Evolutionary conservation across 1,139 yeast genomes (phyloP).

Genomic region (Blastobotrys indianensis): DNA sequence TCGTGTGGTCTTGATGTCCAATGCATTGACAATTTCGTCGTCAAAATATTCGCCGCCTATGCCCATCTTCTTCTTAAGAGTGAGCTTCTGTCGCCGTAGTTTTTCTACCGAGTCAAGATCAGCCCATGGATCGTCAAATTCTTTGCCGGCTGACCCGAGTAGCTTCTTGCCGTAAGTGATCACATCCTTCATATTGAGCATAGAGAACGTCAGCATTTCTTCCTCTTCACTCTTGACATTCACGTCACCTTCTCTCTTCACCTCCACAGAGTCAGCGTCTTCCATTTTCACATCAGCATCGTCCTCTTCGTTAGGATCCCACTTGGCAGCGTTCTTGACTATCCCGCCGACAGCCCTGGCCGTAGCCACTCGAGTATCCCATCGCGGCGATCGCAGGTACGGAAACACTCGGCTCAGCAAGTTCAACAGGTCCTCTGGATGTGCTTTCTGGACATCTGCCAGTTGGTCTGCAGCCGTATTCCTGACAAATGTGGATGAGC

Average conservation of each 20-base stretch:
- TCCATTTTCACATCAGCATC: constrained; percentile 16
- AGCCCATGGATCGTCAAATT: constrained; percentile 36
- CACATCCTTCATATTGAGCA: constrained; percentile 60
- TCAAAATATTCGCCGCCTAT: constrained; percentile 40
- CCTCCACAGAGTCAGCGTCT: constrained; percentile 6
- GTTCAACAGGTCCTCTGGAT: constrained; percentile 86
- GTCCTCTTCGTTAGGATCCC: constrained; percentile 68
- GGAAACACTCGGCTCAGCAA: constrained; percentile 88
- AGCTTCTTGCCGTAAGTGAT: constrained; percentile 65
- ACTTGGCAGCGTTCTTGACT: constrained; percentile 64
- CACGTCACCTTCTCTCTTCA: constrained; percentile 24
- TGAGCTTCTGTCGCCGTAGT: constrained; percentile 36
- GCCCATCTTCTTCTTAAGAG: constrained; percentile 39
- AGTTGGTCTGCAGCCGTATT: constrained; percentile 97
- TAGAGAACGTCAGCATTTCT: constrained; percentile 47
- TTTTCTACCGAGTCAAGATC: constrained; percentile 38
- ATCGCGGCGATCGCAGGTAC: constrained; percentile 68
- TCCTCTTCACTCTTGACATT: constrained; percentile 16
- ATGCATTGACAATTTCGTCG: constrained; percentile 34
- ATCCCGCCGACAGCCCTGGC: constrained; percentile 95
- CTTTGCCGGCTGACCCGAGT: constrained; percentile 61
- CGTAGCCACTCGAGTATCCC: constrained; percentile 97
- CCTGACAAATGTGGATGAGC: constrained; percentile 88
- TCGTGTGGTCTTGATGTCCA: constrained; percentile 26
- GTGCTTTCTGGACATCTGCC: constrained; percentile 88